Conservation (phyloP, 2,329 filamentous ascomycete species). For the Fusarium albidum region DNA sequence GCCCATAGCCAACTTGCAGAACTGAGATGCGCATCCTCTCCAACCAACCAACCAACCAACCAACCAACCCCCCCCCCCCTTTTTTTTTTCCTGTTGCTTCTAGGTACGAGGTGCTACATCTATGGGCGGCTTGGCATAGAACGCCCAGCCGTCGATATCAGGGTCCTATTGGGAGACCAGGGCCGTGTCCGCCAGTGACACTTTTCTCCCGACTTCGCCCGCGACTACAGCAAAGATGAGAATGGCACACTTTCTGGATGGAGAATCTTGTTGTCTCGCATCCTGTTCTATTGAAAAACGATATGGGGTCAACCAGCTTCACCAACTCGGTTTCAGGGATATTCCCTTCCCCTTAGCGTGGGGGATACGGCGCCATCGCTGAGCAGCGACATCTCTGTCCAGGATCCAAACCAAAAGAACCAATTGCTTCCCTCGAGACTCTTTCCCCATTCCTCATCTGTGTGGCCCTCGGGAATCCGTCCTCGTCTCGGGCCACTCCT, state of each 20-base stretch:
- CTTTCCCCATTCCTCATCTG: constrained; percentile 18
- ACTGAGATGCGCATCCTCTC: constrained; percentile 5
- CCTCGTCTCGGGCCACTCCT: constrained; percentile 12
- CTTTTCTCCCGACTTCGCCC: constrained; percentile 11
- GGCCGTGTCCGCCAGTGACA: constrained; percentile 1
- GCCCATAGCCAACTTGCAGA: constrained; percentile 2
- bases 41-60: too few relatives aligned
- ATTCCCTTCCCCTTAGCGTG: constrained; percentile 15
- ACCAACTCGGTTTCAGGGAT: constrained; percentile 26
- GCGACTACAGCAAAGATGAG: constrained; percentile 2
- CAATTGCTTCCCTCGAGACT: constrained; percentile 6
- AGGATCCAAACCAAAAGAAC: constrained; percentile 14
- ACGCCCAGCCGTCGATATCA: constrained; percentile 3
- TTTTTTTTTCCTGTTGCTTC: neutral
- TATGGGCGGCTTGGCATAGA: neutral
- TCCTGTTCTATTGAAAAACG: constrained; percentile 7
- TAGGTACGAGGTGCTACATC: constrained; percentile 1
- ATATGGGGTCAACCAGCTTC: constrained; percentile 3
- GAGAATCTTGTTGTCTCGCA: constrained; percentile 9
- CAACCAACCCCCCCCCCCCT: too few relatives aligned
- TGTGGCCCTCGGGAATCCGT: constrained; percentile 23
- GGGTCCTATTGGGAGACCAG: constrained; percentile 15
- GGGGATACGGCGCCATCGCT: constrained; percentile 15
- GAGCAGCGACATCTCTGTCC: constrained; percentile 14
- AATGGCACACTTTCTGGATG: constrained; percentile 16